Percentiles rank a stretch among this genome's conserved stretches.
Conservation (phyloP, 2,329 filamentous ascomycete genomes). For the Apiospora kogelbergensis region DNA sequence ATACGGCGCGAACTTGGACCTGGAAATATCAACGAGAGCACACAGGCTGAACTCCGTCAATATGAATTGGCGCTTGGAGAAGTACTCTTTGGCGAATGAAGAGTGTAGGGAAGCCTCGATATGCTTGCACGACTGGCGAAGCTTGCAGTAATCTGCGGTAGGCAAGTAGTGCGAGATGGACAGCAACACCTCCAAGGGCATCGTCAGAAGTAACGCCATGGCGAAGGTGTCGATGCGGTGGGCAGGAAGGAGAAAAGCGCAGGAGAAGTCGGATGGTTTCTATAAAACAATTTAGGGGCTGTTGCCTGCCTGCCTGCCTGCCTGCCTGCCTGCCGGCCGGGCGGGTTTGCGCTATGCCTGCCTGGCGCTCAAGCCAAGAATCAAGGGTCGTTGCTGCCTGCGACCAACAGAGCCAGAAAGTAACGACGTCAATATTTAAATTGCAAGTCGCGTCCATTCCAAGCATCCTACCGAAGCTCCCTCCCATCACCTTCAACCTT, state of each 20-base stretch:
- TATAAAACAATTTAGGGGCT: no score
- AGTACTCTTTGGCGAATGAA: slow-evolving; percentile 62
- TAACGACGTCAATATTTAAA: background rate
- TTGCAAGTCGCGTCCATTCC: background rate
- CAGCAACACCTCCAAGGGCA: slow-evolving; percentile 61
- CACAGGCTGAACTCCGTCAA: slow-evolving; percentile 53
- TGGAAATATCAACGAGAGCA: slow-evolving; percentile 49
- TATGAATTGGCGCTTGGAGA: slow-evolving; percentile 67
- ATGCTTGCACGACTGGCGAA: slow-evolving; percentile 56
- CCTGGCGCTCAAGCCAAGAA: background rate
- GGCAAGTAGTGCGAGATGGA: slow-evolving; percentile 52
- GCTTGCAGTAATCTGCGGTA: slow-evolving; percentile 53
- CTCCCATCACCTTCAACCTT: background rate
- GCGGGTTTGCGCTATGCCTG: background rate
- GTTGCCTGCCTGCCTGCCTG: background rate
- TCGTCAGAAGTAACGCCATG: slow-evolving; percentile 22
- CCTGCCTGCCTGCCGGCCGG: background rate
- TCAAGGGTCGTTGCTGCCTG: slow-evolving; percentile 1
- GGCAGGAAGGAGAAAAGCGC: no score
- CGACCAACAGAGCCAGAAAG: background rate
- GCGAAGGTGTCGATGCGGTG: background rate
- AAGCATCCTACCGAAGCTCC: background rate
- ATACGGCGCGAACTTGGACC: slow-evolving; percentile 37
- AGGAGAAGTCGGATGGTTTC: background rate
- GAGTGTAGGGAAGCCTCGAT: slow-evolving; percentile 55